A percentile compares a stretch with the other conserved stretches of the same genome.
Evolutionary conservation across 129 eudicot species (phyloP).

Genomic region (Ambrosia trifida): DNA sequence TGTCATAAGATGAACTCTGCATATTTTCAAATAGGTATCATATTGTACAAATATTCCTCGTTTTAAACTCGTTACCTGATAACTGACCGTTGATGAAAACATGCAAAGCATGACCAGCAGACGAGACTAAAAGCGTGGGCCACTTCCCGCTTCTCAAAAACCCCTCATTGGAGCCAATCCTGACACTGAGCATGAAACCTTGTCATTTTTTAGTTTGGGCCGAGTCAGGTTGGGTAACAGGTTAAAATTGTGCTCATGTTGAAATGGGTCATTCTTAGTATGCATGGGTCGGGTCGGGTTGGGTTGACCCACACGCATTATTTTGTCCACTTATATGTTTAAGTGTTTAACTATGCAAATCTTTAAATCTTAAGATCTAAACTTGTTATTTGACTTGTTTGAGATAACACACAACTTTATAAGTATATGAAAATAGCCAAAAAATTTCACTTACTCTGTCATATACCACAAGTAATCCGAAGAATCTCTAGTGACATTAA

Average conservation of each 20-base stretch:
- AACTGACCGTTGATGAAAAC: slow-evolving; percentile 79
- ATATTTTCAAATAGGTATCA: neutral
- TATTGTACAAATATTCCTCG: neutral
- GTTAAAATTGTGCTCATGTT: too few relatives aligned
- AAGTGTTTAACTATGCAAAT: too few relatives aligned
- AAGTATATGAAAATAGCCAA: neutral
- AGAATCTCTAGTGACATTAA: slow-evolving; percentile 73
- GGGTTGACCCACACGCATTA: neutral
- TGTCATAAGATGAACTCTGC: slow-evolving; percentile 6
- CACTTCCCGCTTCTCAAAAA: slow-evolving; percentile 61
- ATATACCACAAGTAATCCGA: slow-evolving; percentile 95
- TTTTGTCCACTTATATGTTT: neutral
- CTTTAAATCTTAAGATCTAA: neutral
- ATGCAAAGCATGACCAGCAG: slow-evolving; percentile 91
- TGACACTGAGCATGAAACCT: slow-evolving; percentile 44
- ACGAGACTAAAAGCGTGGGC: slow-evolving; percentile 70
- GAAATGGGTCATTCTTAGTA: too few relatives aligned
- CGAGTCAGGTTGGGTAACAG: neutral
- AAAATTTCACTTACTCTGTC: slow-evolving; percentile 67
- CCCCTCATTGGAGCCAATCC: slow-evolving; percentile 58
- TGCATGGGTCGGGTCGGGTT: too few relatives aligned
- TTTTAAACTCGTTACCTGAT: slow-evolving; percentile 48
- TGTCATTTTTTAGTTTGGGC: neutral
- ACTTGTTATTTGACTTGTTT: neutral
- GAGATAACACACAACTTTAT: neutral